Evolutionary conservation across 2,329 filamentous ascomycete species (phyloP).

Genomic region (Curvularia hawaiiensis): DNA sequence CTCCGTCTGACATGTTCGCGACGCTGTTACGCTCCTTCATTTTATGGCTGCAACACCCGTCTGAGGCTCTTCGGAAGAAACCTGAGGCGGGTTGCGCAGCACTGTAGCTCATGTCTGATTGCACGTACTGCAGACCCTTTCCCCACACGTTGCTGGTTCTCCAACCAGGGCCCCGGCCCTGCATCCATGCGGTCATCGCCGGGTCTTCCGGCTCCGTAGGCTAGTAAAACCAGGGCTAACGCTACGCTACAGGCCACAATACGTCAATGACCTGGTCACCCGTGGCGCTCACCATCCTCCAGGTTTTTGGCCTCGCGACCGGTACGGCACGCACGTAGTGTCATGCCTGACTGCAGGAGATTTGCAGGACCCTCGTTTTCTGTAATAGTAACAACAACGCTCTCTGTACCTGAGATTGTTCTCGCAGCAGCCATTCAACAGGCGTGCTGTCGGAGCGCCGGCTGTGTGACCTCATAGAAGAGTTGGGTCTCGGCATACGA

Average conservation of each 20-base stretch:
- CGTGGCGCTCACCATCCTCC: constrained; percentile 34
- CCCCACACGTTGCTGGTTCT: constrained; percentile 14
- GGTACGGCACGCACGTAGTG: constrained; percentile 24
- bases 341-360: constrained; percentile 6
- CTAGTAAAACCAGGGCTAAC: constrained; percentile 17
- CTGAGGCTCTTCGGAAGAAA: constrained; percentile 3
- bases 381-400: background rate
- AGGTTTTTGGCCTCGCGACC: constrained; percentile 33
- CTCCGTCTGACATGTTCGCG: constrained; percentile 11
- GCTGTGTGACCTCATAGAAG: background rate
- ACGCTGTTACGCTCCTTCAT: constrained; percentile 10
- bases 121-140: constrained; percentile 7
- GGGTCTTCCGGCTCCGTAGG: constrained; percentile 12
- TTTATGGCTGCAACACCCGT: constrained; percentile 10
- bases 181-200: constrained; percentile 20
- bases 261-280: constrained; percentile 41
- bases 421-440: background rate
- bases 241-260: constrained; percentile 32
- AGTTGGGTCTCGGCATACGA: background rate
- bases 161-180: constrained; percentile 4
- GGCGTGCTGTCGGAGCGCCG: background rate
- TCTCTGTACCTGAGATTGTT: background rate
- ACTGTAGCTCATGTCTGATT: background rate
- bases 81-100: background rate
- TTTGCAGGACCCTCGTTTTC: constrained; percentile 3